Evolutionary conservation across 495 filamentous ascomycete genomes (phyloP).

Genomic region (Entonaema liquescens): DNA sequence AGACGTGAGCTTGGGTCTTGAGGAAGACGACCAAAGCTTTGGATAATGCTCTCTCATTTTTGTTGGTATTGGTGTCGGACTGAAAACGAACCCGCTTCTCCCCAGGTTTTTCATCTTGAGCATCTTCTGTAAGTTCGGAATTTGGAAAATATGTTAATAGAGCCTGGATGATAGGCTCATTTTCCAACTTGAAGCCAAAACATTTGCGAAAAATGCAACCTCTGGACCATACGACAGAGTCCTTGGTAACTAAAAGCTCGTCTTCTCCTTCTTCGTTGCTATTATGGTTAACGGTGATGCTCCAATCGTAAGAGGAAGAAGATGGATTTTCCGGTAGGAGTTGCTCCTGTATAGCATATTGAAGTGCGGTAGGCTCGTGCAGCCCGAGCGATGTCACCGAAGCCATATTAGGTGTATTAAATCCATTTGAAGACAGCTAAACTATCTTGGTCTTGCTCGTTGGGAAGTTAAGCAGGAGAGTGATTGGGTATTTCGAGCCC

Average conservation of each 20-base stretch:
- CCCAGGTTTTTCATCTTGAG: conserved; percentile 4
- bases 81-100: conserved; percentile 25
- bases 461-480: conserved; percentile 1
- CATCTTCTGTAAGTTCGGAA: conserved; percentile 52
- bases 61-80: background rate
- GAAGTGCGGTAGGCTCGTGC: conserved; percentile 82
- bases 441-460: background rate
- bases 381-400: conserved; percentile 86
- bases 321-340: conserved; percentile 76
- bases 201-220: conserved; percentile 85
- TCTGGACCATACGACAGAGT: conserved; percentile 90
- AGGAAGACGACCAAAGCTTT: conserved; percentile 89
- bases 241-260: conserved; percentile 84
- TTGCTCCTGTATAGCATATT: conserved; percentile 82
- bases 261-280: conserved; percentile 67
- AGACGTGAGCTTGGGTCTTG: conserved; percentile 91
- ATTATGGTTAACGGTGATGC: conserved; percentile 59
- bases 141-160: conserved; percentile 82
- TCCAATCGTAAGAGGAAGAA: conserved; percentile 76
- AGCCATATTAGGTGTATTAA: conserved; percentile 68
- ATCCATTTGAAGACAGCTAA: conserved; percentile 35
- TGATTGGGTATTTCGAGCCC: background rate
- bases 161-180: conserved; percentile 83
- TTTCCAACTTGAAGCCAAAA: conserved; percentile 86
- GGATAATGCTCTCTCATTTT: conserved; percentile 50